Percentiles rank a stretch among this genome's conserved stretches.
These are phyloP conservation scores for Ophiostoma ulmi DNA, from an alignment of 2,329 filamentous ascomycete species.

Conservation along the genomic window DNA sequence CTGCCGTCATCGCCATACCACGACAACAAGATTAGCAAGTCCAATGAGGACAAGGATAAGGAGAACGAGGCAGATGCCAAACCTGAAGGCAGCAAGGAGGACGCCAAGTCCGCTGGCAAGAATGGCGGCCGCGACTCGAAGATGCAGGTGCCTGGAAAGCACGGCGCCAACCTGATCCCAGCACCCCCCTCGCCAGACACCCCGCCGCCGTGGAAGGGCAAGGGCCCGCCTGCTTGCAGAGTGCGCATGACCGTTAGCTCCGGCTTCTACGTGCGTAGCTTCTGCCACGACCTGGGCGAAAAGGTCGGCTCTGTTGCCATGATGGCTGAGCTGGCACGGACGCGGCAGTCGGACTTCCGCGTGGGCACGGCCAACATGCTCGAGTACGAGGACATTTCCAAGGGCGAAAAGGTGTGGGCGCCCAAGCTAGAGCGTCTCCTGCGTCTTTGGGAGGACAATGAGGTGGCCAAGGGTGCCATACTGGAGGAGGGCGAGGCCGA, in stretches of 20 bases:
- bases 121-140: conserved; percentile 4
- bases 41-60: not conserved
- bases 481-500: not conserved
- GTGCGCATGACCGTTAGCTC: conserved; percentile 90
- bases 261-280: conserved; percentile 91
- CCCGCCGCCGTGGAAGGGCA: conserved; percentile 53
- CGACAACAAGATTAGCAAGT: conserved; percentile 14
- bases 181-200: conserved; percentile 43
- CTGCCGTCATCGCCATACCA: conserved; percentile 40
- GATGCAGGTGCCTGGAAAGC: conserved; percentile 35
- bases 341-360: conserved; percentile 74
- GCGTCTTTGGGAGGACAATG: conserved; percentile 30
- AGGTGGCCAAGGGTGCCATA: conserved; percentile 19
- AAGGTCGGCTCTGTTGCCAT: conserved; percentile 75
- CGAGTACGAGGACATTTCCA: conserved; percentile 69
- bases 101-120: not conserved
- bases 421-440: conserved; percentile 63
- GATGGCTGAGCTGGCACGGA: conserved; percentile 80
- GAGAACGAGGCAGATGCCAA: not conserved
- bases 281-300: conserved; percentile 85
- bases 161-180: conserved; percentile 52
- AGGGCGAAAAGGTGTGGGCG: conserved; percentile 77
- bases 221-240: conserved; percentile 69
- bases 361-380: conserved; percentile 66
- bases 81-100: not conserved